Percentiles rank a stretch among this genome's conserved stretches.
Conservation (phyloP, 805 yeast genomes). For the Sugiyamaella qingdaonensis region DNA sequence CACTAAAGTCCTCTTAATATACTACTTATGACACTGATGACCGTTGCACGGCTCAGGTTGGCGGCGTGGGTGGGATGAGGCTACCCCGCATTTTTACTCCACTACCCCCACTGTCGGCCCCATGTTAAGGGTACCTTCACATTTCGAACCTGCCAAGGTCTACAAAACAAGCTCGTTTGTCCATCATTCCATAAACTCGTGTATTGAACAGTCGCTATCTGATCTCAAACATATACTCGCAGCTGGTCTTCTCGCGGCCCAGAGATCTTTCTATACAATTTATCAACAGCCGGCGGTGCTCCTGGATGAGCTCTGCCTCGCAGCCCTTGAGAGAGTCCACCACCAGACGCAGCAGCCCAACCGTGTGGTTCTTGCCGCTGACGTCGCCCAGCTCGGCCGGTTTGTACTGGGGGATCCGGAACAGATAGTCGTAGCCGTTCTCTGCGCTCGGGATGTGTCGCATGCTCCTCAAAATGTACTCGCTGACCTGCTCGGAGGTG, state of each 20-base stretch:
- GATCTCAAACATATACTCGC: neutral
- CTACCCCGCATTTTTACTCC: too few species aligned
- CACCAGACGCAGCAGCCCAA: slow-evolving; percentile 47
- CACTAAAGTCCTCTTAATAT: too few species aligned
- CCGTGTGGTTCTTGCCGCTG: slow-evolving; percentile 45
- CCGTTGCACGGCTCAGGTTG: too few species aligned
- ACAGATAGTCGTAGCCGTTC: slow-evolving; percentile 47
- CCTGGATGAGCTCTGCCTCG: neutral
- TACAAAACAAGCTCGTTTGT: too few species aligned
- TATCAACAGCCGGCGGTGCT: neutral
- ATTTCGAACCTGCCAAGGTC: too few species aligned
- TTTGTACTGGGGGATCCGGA: slow-evolving; percentile 37
- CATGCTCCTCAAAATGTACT: neutral
- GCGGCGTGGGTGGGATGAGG: too few species aligned
- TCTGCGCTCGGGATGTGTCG: slow-evolving; percentile 31
- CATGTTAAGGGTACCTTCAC: too few species aligned
- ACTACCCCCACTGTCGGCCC: too few species aligned
- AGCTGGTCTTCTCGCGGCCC: neutral
- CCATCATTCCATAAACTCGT: too few species aligned
- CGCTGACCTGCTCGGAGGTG: neutral
- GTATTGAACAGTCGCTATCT: neutral
- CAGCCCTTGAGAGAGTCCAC: slow-evolving; percentile 15
- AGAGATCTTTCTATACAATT: neutral
- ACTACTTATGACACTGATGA: too few species aligned
- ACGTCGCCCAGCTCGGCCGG: slow-evolving; percentile 35